Base-by-base conservation (phyloP, 2,329 filamentous ascomycete genomes). In the Ceratocystis ficicola region DNA sequence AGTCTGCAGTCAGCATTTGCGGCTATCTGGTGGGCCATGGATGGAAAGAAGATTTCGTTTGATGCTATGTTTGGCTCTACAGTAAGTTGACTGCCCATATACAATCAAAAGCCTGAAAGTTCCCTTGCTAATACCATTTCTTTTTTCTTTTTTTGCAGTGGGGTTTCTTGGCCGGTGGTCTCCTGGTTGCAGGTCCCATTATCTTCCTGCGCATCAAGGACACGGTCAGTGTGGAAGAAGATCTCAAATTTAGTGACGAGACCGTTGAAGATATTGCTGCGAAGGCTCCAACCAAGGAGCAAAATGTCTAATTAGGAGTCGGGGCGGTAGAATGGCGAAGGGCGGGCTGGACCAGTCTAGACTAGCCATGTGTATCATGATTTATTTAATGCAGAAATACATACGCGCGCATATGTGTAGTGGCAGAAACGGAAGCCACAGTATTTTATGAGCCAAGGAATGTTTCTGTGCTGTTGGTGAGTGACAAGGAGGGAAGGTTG, bases 241-340 rank as follows among this genome's bases (percentile, higher is more conserved):
- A 96, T 75, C 78, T 96, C 63, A 85, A 86, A 73, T 92, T 90
- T 74, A 90, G 88, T 22, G 91, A 95, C 72, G 89, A 94, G 81
- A 94, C 87, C 0, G 72, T 87, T 17, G 83, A 82, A 30, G 89
- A 95, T 70, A 86, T 95, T 15, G 73, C 75, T 12, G 72, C 17
- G 10, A 20, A 50, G 30, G 20, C 57, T 25, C 10, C 22, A 32
- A n/a, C 2, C 41, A 46, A 28, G 36, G 60, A 62, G 20, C 15
- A 25, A 15, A n/a, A 48, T 12, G 60, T 62, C 10, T 62, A 28
- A 62, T 6, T 50, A n/a, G 17, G 25, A 8, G 2, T 4, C 5
- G 15, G 7, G 10, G 22, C 12, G 12, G 1, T 2, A 22, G 22
- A 28, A 30, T 6, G 28, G 52, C 15, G 28, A 30, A n/a, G 28